These are phyloP conservation scores for Solanum lycopersicoides DNA, from an alignment of 257 asterid species.

Conservation along the genomic window DNA sequence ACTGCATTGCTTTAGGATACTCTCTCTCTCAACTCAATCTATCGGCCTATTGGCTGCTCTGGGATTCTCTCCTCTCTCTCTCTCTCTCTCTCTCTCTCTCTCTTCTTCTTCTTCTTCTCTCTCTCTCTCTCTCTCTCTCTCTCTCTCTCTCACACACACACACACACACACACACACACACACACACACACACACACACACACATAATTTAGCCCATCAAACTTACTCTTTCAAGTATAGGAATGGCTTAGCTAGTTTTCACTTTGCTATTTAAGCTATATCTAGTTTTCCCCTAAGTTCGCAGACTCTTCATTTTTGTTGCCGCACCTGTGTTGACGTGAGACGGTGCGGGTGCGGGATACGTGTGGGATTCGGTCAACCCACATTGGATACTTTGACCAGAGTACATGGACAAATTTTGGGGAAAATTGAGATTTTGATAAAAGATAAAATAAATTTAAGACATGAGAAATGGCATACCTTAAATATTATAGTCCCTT, in stretches of 20 bases:
- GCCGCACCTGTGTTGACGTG: background rate
- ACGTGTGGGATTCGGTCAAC: background rate
- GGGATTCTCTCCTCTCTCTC: background rate
- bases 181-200: background rate
- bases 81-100: no score
- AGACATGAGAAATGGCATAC: background rate
- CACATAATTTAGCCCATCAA: background rate
- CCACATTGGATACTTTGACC: background rate
- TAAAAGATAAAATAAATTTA: background rate
- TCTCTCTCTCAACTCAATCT: background rate
- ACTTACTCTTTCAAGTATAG: background rate
- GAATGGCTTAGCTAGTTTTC: background rate
- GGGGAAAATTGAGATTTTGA: background rate
- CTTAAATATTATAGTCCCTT: background rate
- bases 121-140: no score
- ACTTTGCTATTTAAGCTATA: background rate
- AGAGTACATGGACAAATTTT: background rate
- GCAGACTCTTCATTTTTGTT: background rate
- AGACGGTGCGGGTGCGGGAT: background rate
- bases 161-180: background rate
- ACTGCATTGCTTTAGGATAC: background rate
- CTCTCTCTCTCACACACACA: no score
- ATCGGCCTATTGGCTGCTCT: background rate
- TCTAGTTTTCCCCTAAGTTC: background rate
- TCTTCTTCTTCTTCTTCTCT: no score